phyloP scores from a whole-genome alignment of 257 asterid genomes.

The Agastache rugosa region DNA sequence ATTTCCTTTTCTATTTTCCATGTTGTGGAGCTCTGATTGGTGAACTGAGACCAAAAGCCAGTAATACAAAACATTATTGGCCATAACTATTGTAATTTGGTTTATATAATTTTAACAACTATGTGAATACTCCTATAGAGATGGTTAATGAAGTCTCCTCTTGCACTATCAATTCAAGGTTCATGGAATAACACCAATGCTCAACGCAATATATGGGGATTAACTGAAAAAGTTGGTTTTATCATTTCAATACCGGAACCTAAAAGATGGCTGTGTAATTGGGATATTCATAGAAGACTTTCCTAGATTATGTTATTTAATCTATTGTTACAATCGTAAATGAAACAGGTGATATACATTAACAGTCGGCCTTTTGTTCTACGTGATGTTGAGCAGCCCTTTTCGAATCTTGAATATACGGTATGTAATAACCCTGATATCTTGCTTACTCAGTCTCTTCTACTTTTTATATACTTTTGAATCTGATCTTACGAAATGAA shows the following conservation, averaged over 20 bases:
- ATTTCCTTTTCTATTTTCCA: neutral
- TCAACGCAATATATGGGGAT: constrained; percentile 1
- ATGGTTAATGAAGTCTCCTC: neutral
- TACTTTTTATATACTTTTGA: neutral
- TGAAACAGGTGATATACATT: constrained; percentile 85
- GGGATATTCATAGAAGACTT: constrained; percentile 9
- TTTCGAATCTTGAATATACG: constrained; percentile 97
- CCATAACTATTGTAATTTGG: neutral
- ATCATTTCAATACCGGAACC: constrained; percentile 26
- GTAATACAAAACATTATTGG: neutral
- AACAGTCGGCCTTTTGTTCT: constrained; percentile 97
- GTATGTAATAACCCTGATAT: constrained; percentile 53
- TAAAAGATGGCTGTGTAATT: constrained; percentile 27
- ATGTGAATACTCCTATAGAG: neutral
- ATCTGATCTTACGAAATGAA: constrained; percentile 31
- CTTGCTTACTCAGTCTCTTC: constrained; percentile 25
- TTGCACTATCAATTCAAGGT: constrained; percentile 21
- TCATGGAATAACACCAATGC: constrained; percentile 11
- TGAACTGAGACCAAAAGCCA: constrained; percentile 1
- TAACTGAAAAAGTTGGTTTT: constrained; percentile 28
- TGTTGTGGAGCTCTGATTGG: neutral
- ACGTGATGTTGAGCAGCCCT: constrained; percentile 97
- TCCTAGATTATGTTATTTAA: constrained; percentile 18
- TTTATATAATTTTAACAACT: neutral
- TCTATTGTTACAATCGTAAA: constrained; percentile 22